Percentiles rank a stretch among this genome's conserved stretches.
Conservation (phyloP, 2,329 filamentous ascomycete genomes). For the Aspergillus carbonarius region DNA sequence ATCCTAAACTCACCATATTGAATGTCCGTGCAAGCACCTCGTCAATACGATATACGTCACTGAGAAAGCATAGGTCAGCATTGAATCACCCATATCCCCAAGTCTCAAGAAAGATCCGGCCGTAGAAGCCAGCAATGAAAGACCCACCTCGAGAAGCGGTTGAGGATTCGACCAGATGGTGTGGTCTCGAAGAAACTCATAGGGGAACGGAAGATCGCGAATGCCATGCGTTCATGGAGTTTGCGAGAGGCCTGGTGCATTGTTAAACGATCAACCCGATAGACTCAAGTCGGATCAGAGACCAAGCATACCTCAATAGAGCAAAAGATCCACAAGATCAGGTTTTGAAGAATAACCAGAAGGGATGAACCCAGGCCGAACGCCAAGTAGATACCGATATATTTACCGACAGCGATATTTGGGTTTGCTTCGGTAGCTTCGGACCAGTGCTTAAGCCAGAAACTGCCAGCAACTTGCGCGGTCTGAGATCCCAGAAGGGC, state of each 20-base stretch:
- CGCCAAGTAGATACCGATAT: conserved; percentile 92
- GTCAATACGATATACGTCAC: conserved; percentile 67
- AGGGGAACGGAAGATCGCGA: conserved; percentile 92
- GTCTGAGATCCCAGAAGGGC: conserved; percentile 78
- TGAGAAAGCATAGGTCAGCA: conserved; percentile 19
- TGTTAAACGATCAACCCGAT: conserved; percentile 8
- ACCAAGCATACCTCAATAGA: conserved; percentile 76
- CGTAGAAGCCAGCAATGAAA: not conserved
- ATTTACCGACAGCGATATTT: conserved; percentile 81
- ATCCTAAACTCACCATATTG: conserved; percentile 69
- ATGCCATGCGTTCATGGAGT: conserved; percentile 95
- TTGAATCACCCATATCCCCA: not conserved
- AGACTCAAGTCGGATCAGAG: no score
- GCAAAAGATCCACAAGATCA: conserved; percentile 99
- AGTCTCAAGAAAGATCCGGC: not conserved
- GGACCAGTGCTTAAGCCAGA: conserved; percentile 95
- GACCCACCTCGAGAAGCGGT: conserved; percentile 84
- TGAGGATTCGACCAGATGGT: conserved; percentile 91
- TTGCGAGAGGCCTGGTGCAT: conserved; percentile 77
- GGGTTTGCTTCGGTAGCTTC: conserved; percentile 67
- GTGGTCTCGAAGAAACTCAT: conserved; percentile 99
- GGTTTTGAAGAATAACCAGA: conserved; percentile 84
- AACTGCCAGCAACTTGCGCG: conserved; percentile 75
- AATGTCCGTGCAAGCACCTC: conserved; percentile 95
- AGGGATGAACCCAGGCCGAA: conserved; percentile 84